Conservation (phyloP, 345 rosid species). For the Brassica juncea region DNA sequence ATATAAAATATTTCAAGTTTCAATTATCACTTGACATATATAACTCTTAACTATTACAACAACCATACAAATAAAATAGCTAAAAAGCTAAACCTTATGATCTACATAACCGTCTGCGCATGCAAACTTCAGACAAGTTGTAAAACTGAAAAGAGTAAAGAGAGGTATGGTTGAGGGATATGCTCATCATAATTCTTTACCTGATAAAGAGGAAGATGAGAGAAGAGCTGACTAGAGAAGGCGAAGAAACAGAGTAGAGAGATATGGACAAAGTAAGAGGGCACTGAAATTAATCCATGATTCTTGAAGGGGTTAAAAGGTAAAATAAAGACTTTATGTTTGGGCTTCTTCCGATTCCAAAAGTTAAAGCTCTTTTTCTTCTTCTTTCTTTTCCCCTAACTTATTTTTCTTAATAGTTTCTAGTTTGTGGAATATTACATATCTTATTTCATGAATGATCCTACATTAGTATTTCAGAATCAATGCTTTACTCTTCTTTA, state of each 20-base stretch:
- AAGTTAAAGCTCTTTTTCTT: conserved; percentile 34
- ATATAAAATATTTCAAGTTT: conserved; percentile 23
- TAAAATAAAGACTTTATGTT: conserved; percentile 27
- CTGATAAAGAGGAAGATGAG: conserved; percentile 9
- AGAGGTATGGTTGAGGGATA: neutral
- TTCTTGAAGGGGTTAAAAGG: conserved; percentile 28
- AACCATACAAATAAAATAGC: neutral
- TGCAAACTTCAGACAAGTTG: conserved; percentile 18
- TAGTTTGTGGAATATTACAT: conserved; percentile 32
- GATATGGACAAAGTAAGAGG: conserved; percentile 16
- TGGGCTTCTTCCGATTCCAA: conserved; percentile 25
- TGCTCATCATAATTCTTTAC: conserved; percentile 31
- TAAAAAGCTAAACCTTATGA: conserved; percentile 10
- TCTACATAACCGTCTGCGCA: conserved; percentile 11
- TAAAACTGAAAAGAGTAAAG: conserved; percentile 8
- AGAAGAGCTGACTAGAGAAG: conserved; percentile 18
- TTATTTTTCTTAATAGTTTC: neutral
- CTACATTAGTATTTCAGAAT: conserved; percentile 30
- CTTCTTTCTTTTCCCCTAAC: neutral
- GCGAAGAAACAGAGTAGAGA: conserved; percentile 32
- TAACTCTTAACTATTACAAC: conserved; percentile 25
- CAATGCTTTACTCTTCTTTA: conserved; percentile 36
- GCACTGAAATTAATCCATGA: conserved; percentile 37
- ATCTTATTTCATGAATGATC: conserved; percentile 38
- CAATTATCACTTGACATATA: conserved; percentile 14